phyloP scores from a whole-genome alignment of 495 filamentous ascomycete species.

The Podospora pseudocomata region DNA sequence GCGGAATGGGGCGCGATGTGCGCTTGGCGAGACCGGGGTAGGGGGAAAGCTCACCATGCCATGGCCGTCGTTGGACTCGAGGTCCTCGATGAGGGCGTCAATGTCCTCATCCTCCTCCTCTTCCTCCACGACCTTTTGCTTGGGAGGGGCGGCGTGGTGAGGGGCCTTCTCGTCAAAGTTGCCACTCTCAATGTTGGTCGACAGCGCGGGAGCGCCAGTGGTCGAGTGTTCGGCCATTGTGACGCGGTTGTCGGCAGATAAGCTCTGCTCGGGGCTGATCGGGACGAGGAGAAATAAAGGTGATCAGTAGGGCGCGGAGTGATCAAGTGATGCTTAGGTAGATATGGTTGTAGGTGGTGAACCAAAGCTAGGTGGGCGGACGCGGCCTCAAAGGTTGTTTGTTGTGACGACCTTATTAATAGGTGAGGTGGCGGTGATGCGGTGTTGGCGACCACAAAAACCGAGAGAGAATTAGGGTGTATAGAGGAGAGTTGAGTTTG shows the following conservation, averaged over 20 bases:
- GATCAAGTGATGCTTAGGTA: conserved; percentile 12
- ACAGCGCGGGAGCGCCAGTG: conserved; percentile 46
- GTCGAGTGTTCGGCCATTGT: conserved; percentile 48
- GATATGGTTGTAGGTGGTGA: conserved; percentile 4
- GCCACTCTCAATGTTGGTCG: conserved; percentile 54
- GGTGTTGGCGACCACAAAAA: conserved; percentile 23
- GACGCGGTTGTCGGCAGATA: conserved; percentile 32
- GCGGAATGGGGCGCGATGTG: neutral
- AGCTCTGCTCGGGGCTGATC: conserved; percentile 33
- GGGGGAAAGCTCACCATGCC: conserved; percentile 30
- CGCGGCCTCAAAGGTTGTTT: neutral
- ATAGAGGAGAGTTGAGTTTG: conserved; percentile 23
- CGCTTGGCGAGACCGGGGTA: neutral
- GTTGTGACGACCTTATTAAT: conserved; percentile 31
- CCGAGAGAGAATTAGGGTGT: conserved; percentile 16
- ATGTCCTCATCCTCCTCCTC: conserved; percentile 72
- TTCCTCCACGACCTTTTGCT: conserved; percentile 40
- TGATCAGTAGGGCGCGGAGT: conserved; percentile 12
- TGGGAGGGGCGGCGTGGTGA: conserved; percentile 33
- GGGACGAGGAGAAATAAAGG: conserved; percentile 4
- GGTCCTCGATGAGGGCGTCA: conserved; percentile 75
- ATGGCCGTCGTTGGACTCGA: conserved; percentile 72
- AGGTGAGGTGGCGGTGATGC: conserved; percentile 23
- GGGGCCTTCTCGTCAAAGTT: conserved; percentile 55
- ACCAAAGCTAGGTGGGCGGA: conserved; percentile 9